These are phyloP conservation scores for Penicillium sp. DNA, from an alignment of 2,329 filamentous ascomycete species.

Conservation along the genomic window DNA sequence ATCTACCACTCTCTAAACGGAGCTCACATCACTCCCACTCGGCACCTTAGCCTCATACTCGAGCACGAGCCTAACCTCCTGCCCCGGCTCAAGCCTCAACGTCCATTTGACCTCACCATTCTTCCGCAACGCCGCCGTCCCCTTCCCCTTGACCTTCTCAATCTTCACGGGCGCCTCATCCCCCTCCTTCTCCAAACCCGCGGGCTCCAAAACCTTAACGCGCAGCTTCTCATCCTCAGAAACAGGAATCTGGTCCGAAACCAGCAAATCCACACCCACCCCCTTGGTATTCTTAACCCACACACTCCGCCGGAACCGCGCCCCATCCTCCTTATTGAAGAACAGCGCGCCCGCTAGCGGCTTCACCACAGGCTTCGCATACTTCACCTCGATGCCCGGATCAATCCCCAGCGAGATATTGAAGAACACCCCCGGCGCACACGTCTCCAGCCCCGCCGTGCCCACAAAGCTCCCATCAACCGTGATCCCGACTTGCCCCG, in stretches of 20 bases:
- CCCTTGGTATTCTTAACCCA: slow-evolving; percentile 39
- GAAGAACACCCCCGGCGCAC: slow-evolving; percentile 34
- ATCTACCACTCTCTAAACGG: neutral
- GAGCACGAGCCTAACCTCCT: slow-evolving; percentile 61
- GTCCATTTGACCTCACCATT: slow-evolving; percentile 64
- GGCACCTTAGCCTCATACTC: slow-evolving; percentile 68
- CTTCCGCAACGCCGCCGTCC: slow-evolving; percentile 59
- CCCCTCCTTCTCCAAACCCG: slow-evolving; percentile 33
- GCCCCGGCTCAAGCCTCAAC: slow-evolving; percentile 62
- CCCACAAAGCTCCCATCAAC: slow-evolving; percentile 39
- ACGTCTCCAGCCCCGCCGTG: slow-evolving; percentile 29
- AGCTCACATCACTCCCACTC: slow-evolving; percentile 26
- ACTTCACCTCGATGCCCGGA: slow-evolving; percentile 36
- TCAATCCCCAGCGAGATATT: slow-evolving; percentile 41
- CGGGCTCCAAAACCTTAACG: slow-evolving; percentile 35
- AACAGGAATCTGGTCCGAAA: slow-evolving; percentile 41
- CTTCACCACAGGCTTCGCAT: slow-evolving; percentile 35
- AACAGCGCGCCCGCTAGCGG: slow-evolving; percentile 31
- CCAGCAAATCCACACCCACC: slow-evolving; percentile 30
- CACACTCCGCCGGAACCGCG: slow-evolving; percentile 36
- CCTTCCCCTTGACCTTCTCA: slow-evolving; percentile 59
- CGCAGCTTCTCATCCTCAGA: slow-evolving; percentile 38
- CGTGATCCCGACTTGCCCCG: slow-evolving; percentile 32
- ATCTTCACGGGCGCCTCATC: slow-evolving; percentile 26
- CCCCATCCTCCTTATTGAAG: slow-evolving; percentile 37